These are phyloP conservation scores for Lathyrus aphaca DNA, from an alignment of 306 rosid species.

Conservation along the genomic window DNA sequence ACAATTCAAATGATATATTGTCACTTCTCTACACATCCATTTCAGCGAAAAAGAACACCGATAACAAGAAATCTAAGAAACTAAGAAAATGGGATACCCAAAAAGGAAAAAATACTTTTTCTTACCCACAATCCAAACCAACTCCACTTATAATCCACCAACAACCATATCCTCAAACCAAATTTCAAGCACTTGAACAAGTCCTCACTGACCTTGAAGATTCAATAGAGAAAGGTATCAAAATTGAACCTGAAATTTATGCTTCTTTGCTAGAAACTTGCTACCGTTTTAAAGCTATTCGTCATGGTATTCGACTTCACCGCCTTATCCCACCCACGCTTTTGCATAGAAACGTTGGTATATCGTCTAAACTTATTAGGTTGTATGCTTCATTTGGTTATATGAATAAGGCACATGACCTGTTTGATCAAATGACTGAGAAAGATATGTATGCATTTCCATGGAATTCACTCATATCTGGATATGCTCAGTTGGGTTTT, in stretches of 20 bases:
- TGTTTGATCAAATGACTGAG: conserved; percentile 81
- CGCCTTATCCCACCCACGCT: conserved; percentile 59
- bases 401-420: conserved; percentile 45
- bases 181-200: conserved; percentile 72
- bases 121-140: conserved; percentile 61
- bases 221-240: conserved; percentile 59
- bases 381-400: conserved; percentile 64
- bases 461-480: conserved; percentile 88
- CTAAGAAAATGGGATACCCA: conserved; percentile 41
- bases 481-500: conserved; percentile 66
- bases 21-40: not conserved
- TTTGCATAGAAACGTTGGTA: conserved; percentile 62
- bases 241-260: conserved; percentile 57
- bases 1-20: not conserved
- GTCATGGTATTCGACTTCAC: conserved; percentile 63
- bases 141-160: conserved; percentile 68
- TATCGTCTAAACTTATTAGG: conserved; percentile 68
- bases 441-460: conserved; percentile 61
- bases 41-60: conserved; percentile 35
- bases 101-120: conserved; percentile 39
- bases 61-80: conserved; percentile 39
- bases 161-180: conserved; percentile 57
- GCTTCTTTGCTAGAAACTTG: conserved; percentile 86
- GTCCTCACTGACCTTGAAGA: conserved; percentile 65
- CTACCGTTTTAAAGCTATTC: conserved; percentile 55